Evolutionary conservation across 2,329 filamentous ascomycete genomes (phyloP).

Genomic region (Juglanconis oblonga): DNA sequence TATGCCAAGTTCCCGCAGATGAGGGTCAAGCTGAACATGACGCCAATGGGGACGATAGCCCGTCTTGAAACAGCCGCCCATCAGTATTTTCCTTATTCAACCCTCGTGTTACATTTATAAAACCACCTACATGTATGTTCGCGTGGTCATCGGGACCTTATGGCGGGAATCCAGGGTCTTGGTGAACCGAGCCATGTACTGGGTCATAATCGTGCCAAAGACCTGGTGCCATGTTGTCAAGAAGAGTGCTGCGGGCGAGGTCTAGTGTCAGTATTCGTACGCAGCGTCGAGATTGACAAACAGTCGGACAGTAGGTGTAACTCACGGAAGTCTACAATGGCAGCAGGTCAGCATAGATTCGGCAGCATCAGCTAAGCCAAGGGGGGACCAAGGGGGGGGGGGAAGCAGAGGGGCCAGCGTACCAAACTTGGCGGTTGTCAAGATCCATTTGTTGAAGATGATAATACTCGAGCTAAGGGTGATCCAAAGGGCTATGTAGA

Average conservation of each 20-base stretch:
- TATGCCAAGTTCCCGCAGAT: conserved; percentile 92
- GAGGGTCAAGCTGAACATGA: conserved; percentile 88
- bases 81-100: conserved; percentile 41
- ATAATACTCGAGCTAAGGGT: conserved; percentile 83
- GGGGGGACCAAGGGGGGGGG: neutral
- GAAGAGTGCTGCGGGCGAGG: conserved; percentile 57
- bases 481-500: conserved; percentile 86
- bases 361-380: too few species aligned
- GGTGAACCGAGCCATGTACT: conserved; percentile 82
- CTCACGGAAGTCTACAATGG: conserved; percentile 11
- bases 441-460: conserved; percentile 95
- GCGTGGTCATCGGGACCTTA: conserved; percentile 83
- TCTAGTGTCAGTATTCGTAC: conserved; percentile 32
- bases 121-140: conserved; percentile 16
- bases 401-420: conserved; percentile 33
- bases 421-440: conserved; percentile 77
- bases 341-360: conserved; percentile 3
- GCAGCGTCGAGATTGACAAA: neutral
- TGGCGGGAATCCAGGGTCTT: conserved; percentile 84
- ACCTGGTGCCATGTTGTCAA: conserved; percentile 89
- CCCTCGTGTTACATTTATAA: neutral
- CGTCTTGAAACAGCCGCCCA: conserved; percentile 55
- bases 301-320: neutral
- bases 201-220: conserved; percentile 87
- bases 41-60: conserved; percentile 83